Base-by-base conservation (phyloP, 768 basidiomycete species). In the Cystofilobasidium bisporidii region DNA sequence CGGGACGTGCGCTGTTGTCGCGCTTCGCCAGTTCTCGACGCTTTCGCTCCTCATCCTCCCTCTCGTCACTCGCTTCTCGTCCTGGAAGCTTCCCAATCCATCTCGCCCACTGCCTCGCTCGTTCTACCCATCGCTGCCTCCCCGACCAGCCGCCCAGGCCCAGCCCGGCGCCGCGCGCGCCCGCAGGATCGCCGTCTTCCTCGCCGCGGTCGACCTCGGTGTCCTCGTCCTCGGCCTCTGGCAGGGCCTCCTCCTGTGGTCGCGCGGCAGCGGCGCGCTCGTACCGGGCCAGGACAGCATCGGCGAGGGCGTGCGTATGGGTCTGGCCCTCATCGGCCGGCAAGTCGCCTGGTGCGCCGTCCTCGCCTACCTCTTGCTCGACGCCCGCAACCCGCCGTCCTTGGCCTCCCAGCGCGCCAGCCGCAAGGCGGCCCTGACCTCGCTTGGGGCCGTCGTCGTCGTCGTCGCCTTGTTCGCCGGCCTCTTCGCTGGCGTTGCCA, bases 181-280 rank as follows among this genome's bases (percentile, higher is more conserved):
- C 8, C 17, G 53, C 8, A 32, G 22, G n/a, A 40, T 64, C 24
- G 53, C 50, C n/a, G 55, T 64, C 38, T 22, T 9, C 26, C 26
- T 56, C 6, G 63, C 63, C 1, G 63, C 50, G 15, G 55, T 40
- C 26, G 63, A 56, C 38, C 24, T 82, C 78, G 33, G 80, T 78
- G 45, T 66, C 47, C 28, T 71, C 70, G 26, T 77, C 71, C 61
- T 80, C 81, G 1, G 78, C 73, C 38, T 81, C 79, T 40, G 72
- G 67, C 41, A 66, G 63, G 15, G 76, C 70, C 70, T 70, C 18
- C 24, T 26, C 61, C 33, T 64, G 18, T 64, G 40, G 38, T 56
- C 28, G 11, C 53, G 53, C 28, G 28, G 30, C 28, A 36, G 6
- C 12, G 24, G 40, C 24, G 38, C 26, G 33, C 17, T 3, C 33